Evolutionary conservation across 2,329 filamentous ascomycete genomes (phyloP).

Genomic region (Colletotrichum cereale): DNA sequence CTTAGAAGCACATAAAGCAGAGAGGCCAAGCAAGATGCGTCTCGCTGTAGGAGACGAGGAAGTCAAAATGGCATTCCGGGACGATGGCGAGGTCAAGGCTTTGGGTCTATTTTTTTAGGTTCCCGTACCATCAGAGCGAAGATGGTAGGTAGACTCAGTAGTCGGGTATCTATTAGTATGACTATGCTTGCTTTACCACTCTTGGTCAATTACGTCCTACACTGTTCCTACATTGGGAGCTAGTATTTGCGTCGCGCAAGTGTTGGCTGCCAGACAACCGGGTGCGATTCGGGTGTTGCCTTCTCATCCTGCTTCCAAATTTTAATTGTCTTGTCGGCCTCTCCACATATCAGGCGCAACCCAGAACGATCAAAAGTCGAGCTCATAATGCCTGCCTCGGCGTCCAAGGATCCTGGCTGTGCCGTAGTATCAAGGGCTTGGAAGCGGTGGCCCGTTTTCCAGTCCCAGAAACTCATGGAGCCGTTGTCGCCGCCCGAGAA

Average conservation of each 20-base stretch:
- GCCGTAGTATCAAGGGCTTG: constrained; percentile 91
- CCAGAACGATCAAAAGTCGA: constrained; percentile 93
- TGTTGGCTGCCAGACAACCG: constrained; percentile 90
- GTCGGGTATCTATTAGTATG: constrained; percentile 31
- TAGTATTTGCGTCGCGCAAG: constrained; percentile 75
- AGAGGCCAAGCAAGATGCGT: constrained; percentile 88
- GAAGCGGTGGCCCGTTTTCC: constrained; percentile 95
- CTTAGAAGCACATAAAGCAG: constrained; percentile 82
- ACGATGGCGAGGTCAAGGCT: constrained; percentile 88
- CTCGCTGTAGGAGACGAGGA: constrained; percentile 92
- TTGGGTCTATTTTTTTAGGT: constrained; percentile 70
- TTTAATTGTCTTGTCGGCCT: constrained; percentile 99
- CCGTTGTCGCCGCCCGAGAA: constrained; percentile 97
- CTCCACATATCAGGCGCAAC: constrained; percentile 89
- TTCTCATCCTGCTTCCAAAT: constrained; percentile 95
- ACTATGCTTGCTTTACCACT: neutral
- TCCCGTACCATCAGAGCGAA: neutral
- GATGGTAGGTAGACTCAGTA: constrained; percentile 9
- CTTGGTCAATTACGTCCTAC: neutral
- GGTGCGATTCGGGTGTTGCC: constrained; percentile 91
- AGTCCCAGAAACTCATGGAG: constrained; percentile 98
- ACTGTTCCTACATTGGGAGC: constrained; percentile 62
- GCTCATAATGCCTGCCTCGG: constrained; percentile 94
- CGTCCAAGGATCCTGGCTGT: constrained; percentile 93
- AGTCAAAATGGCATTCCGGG: constrained; percentile 86